Conservation (phyloP, 1,284 basidiomycete species). For the Ceratobasidium papillatum region DNA sequence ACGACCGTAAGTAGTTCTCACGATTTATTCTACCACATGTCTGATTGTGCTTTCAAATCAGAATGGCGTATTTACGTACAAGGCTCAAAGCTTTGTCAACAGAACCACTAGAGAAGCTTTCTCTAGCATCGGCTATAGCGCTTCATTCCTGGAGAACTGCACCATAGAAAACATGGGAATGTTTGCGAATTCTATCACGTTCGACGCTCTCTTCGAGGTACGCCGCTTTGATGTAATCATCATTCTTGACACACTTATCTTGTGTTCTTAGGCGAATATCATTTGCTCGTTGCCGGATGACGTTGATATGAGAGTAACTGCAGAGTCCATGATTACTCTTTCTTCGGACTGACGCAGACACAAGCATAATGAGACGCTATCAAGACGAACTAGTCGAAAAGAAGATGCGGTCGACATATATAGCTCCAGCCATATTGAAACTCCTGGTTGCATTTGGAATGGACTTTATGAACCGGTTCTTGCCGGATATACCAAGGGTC, state of each 20-base stretch:
- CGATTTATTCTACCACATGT: neutral
- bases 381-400: neutral
- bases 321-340: too few species aligned
- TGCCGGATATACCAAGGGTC: neutral
- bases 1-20: neutral
- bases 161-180: neutral
- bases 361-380: neutral
- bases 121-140: neutral
- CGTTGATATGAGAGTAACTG: too few species aligned
- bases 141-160: neutral
- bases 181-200: neutral
- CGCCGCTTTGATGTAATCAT: neutral
- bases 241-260: neutral
- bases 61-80: constrained; percentile 13
- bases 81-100: constrained; percentile 1
- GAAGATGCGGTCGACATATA: neutral
- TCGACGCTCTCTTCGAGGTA: neutral
- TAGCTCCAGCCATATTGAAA: neutral
- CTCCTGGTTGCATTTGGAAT: neutral
- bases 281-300: neutral
- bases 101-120: neutral
- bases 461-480: constrained; percentile 1
- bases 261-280: neutral
- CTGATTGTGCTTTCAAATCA: neutral
- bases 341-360: neutral